A percentile compares a stretch with the other conserved stretches of the same genome.
Evolutionary conservation across 176 grass and related monocot genomes (phyloP).

Genomic region (Aegilops speltoides): DNA sequence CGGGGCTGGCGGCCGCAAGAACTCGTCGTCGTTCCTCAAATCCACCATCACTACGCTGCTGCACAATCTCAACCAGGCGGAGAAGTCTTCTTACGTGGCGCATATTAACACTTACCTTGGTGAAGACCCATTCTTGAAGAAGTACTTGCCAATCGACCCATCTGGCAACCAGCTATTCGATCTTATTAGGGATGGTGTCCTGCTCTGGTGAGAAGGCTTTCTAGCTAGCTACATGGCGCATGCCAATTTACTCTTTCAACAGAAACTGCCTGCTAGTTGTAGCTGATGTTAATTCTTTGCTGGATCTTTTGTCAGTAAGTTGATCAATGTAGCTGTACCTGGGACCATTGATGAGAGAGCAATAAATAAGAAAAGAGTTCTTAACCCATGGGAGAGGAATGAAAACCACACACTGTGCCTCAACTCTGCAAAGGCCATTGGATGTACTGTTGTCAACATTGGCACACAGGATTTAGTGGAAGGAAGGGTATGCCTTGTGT

Average conservation of each 20-base stretch:
- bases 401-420: slow-evolving; percentile 99
- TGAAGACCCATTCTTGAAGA: slow-evolving; percentile 87
- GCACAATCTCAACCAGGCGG: slow-evolving; percentile 90
- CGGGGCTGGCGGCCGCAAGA: slow-evolving; percentile 40
- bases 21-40: slow-evolving; percentile 81
- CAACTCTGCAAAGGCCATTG: slow-evolving; percentile 99
- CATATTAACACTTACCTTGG: slow-evolving; percentile 93
- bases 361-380: slow-evolving; percentile 95
- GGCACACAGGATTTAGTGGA: slow-evolving; percentile 98
- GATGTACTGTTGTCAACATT: slow-evolving; percentile 98
- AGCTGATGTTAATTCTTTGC: slow-evolving; percentile 36
- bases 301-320: slow-evolving; percentile 67
- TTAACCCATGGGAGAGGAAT: slow-evolving; percentile 99
- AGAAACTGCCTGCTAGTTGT: not conserved
- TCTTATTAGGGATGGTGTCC: slow-evolving; percentile 86
- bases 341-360: slow-evolving; percentile 99
- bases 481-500: slow-evolving; percentile 70
- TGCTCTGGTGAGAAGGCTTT: slow-evolving; percentile 74
- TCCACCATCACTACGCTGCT: slow-evolving; percentile 80
- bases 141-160: slow-evolving; percentile 88
- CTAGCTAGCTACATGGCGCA: slow-evolving; percentile 7
- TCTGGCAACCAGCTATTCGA: slow-evolving; percentile 71
- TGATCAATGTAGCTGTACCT: slow-evolving; percentile 97
- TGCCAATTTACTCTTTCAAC: slow-evolving; percentile 26
- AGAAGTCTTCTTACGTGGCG: slow-evolving; percentile 91